Base-by-base conservation (phyloP, 805 yeast species). In the Saccharomycopsis capsularis region DNA sequence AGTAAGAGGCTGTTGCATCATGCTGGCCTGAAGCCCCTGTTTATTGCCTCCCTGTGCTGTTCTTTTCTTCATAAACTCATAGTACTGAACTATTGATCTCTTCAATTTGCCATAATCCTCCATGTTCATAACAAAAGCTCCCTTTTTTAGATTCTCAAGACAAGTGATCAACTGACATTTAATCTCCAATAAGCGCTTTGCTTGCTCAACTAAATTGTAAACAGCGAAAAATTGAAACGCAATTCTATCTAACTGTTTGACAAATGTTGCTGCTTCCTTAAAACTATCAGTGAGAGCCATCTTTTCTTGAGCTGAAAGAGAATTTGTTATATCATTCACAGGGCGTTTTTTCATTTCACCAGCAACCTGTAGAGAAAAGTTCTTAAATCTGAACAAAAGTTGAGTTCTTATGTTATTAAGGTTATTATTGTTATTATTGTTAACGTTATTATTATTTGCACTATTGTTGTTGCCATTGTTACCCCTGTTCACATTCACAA, bases 91-190 rank as follows among this genome's bases (percentile, higher is more conserved):
- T 36, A 35, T 23, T 22, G 32, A 35, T 23, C 40, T 16, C 32
- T 40, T 41, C 42, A 49, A 24, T 30, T 44, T 35, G 22, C 25
- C 23, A 37, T 44, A 40, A 13, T 49, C 46, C 11, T 44, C 49
- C 15, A 45, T 27, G 13, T 21, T 35, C 39, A 50, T 50, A 21
- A 45, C 35, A 22, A 40, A 46, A 9, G 29, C 42, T 39, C 62
- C 55, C 49, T 64, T 70, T 3, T 71, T 65, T 2, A 82, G 86
- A 0, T 88, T 82, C 57, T 84, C 91, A 23, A 82, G 63, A 1
- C 76, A 64, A 3, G 82, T 60, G 7, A 75, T 66, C 5, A 78
- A 68, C 50, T 78, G 78, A 57, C 78, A 75, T 42, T 42, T 40
- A 13, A 50, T 46, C 19, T 45, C 50, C 22, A 42, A 30, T 30